These are phyloP conservation scores for Ostreobium quekettii DNA, from an alignment of 139 green algal species.

Conservation along the genomic window DNA sequence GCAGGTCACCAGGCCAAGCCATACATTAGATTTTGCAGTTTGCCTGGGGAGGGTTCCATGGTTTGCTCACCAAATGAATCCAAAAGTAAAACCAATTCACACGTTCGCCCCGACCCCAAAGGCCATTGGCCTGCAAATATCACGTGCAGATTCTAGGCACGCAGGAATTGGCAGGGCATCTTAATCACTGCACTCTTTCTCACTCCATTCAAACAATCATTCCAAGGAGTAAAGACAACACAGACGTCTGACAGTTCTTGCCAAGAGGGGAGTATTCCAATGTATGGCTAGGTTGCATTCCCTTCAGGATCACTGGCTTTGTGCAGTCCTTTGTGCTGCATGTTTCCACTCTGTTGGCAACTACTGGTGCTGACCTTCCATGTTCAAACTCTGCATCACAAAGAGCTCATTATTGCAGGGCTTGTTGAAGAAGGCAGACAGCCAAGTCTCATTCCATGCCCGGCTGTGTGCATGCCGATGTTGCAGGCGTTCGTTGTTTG, in stretches of 20 bases:
- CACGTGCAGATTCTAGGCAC: background rate
- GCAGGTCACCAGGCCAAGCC: no score
- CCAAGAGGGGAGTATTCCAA: background rate
- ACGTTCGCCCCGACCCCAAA: no score
- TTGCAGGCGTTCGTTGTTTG: conserved; percentile 34
- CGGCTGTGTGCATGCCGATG: conserved; percentile 34
- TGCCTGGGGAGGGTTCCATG: no score
- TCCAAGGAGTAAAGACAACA: background rate
- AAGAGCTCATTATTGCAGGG: conserved; percentile 87
- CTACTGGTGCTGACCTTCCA: conserved; percentile 46
- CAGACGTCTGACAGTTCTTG: background rate
- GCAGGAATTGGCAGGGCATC: background rate
- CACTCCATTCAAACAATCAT: background rate
- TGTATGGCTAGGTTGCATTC: background rate
- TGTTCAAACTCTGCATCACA: conserved; percentile 72
- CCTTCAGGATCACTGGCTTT: conserved; percentile 3
- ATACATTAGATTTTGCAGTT: no score
- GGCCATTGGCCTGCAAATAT: background rate
- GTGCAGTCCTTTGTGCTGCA: background rate
- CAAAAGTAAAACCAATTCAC: no score
- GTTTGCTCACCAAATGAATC: no score
- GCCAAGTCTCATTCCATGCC: conserved; percentile 79
- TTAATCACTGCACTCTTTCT: background rate
- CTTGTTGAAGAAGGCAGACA: conserved; percentile 73
- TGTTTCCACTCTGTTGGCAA: background rate